These are phyloP conservation scores for Rhizopogon vulgaris DNA, from an alignment of 768 basidiomycete genomes.

Conservation along the genomic window DNA sequence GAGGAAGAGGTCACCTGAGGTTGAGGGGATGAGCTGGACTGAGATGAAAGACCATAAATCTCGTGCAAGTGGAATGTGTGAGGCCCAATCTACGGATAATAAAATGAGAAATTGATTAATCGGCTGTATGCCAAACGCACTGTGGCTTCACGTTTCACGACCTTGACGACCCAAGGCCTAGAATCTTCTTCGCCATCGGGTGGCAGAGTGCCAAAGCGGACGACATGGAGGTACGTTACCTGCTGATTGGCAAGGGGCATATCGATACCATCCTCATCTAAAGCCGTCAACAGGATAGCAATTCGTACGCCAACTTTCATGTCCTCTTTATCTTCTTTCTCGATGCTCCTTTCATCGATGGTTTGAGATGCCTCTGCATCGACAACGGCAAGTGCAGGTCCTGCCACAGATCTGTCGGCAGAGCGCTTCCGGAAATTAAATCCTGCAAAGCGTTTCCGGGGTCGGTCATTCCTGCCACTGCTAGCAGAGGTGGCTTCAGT, in stretches of 20 bases:
- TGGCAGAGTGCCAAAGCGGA: slow-evolving; percentile 53
- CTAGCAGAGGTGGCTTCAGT: slow-evolving; percentile 9
- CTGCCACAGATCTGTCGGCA: slow-evolving; percentile 49
- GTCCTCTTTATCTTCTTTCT: slow-evolving; percentile 41
- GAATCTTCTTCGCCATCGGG: slow-evolving; percentile 43
- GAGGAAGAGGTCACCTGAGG: slow-evolving; percentile 35
- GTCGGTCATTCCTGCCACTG: slow-evolving; percentile 14
- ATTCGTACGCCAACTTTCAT: slow-evolving; percentile 65
- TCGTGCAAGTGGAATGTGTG: slow-evolving; percentile 95
- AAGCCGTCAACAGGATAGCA: slow-evolving; percentile 73
- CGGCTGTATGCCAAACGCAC: slow-evolving; percentile 28
- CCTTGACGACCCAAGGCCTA: slow-evolving; percentile 86
- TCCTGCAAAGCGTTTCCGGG: slow-evolving; percentile 55
- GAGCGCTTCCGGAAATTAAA: slow-evolving; percentile 62
- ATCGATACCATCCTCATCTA: slow-evolving; percentile 69
- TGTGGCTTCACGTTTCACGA: slow-evolving; percentile 87
- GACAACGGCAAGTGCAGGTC: slow-evolving; percentile 74
- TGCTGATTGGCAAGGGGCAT: slow-evolving; percentile 76
- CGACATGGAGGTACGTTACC: slow-evolving; percentile 81
- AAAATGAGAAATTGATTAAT: slow-evolving; percentile 1
- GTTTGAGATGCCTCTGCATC: slow-evolving; percentile 50
- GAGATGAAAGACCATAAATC: slow-evolving; percentile 82
- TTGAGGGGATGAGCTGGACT: slow-evolving; percentile 29
- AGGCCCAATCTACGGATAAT: slow-evolving; percentile 66
- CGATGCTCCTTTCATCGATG: slow-evolving; percentile 30